Evolutionary conservation across 2,329 filamentous ascomycete species (phyloP).

Genomic region (Lecanicillium sp.): DNA sequence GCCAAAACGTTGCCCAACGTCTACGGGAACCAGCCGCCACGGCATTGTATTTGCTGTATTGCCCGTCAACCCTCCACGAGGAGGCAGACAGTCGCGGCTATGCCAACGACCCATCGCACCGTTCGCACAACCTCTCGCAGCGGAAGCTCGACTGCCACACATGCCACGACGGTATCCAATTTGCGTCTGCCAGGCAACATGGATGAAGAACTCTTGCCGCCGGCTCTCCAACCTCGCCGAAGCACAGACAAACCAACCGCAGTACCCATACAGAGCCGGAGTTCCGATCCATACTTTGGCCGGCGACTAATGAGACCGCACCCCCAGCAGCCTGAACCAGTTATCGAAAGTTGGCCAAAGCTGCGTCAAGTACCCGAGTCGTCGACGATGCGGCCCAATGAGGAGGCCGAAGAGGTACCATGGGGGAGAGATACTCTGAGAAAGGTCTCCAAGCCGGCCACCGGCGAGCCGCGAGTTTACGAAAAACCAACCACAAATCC

Average conservation of each 20-base stretch:
- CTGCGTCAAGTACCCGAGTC: conserved; percentile 9
- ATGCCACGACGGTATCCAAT: not conserved
- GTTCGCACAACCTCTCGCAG: not conserved
- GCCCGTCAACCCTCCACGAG: conserved; percentile 14
- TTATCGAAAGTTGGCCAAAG: conserved; percentile 5
- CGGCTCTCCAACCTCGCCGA: conserved; percentile 10
- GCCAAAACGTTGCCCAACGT: conserved; percentile 24
- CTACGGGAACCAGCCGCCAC: conserved; percentile 18
- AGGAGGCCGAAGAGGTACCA: not conserved
- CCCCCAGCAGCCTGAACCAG: conserved; percentile 11
- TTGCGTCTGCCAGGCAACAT: not conserved
- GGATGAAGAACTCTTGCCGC: conserved; percentile 3
- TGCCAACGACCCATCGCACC: not conserved
- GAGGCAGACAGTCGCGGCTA: conserved; percentile 12
- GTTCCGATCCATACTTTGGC: conserved; percentile 9
- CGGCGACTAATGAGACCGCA: conserved; percentile 8
- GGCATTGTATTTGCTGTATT: conserved; percentile 29
- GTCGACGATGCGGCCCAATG: not conserved
- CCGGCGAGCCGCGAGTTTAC: not conserved
- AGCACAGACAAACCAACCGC: not conserved
- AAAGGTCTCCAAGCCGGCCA: conserved; percentile 6
- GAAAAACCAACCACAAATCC: conserved; percentile 3
- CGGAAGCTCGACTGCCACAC: conserved; percentile 12
- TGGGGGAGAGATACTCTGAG: conserved; percentile 6
- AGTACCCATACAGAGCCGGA: not conserved